Percentiles rank a stretch among this genome's conserved stretches.
Evolutionary conservation across 2,329 filamentous ascomycete genomes (phyloP).

Genomic region (Cucurbitaria berberidis): DNA sequence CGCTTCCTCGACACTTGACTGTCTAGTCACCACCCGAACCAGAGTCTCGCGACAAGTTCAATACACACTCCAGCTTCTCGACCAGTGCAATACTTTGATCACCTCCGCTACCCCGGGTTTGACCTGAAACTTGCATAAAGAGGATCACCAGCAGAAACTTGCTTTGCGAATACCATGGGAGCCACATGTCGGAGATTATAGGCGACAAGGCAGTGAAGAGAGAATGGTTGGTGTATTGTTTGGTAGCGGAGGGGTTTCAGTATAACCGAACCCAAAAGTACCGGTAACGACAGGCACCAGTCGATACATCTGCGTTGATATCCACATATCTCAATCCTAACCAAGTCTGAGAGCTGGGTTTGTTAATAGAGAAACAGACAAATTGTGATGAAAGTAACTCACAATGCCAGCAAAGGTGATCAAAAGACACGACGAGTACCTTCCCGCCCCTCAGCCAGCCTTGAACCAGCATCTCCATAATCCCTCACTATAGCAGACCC

Average conservation of each 20-base stretch:
- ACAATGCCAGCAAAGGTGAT: too few species aligned
- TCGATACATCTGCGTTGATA: neutral
- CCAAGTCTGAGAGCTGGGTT: too few species aligned
- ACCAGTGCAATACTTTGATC: too few species aligned
- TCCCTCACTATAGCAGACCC: conserved; percentile 8
- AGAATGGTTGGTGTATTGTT: conserved; percentile 4
- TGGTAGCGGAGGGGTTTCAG: conserved; percentile 10
- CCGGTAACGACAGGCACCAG: conserved; percentile 4
- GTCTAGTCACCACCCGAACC: neutral
- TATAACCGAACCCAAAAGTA: conserved; percentile 12
- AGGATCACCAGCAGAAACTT: neutral
- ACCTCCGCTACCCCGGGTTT: neutral
- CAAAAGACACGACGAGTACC: too few species aligned
- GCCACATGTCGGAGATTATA: conserved; percentile 1
- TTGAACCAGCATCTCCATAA: conserved; percentile 6
- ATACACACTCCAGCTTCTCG: neutral
- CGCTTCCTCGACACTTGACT: neutral
- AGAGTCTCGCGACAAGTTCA: neutral
- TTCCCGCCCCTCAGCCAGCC: conserved; percentile 9
- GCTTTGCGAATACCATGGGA: conserved; percentile 3
- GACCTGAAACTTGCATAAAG: conserved; percentile 6
- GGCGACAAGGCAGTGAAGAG: conserved; percentile 1
- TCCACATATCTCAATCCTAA: neutral
- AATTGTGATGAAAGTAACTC: too few species aligned
- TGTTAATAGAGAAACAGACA: too few species aligned